Percentiles rank a stretch among this genome's conserved stretches.
Evolutionary conservation across 169 alveolate species (phyloP).

Genomic region (Eimeria acervulina): DNA sequence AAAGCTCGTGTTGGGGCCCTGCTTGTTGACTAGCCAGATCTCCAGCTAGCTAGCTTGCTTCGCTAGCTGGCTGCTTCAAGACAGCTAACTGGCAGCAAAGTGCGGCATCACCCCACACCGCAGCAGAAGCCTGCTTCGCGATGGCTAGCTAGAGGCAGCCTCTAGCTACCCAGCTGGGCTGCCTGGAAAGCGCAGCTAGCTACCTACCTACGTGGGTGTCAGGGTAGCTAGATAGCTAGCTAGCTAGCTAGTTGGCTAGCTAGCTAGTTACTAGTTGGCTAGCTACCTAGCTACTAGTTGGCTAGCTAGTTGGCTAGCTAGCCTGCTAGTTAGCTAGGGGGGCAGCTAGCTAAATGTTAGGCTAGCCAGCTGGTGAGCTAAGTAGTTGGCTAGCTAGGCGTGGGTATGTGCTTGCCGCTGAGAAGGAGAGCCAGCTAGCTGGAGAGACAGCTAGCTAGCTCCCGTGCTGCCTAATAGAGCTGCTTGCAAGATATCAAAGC

Average conservation of each 20-base stretch:
- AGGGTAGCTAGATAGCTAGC: not conserved
- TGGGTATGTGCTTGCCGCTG: not conserved
- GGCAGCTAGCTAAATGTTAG: no score
- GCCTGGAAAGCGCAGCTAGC: not conserved
- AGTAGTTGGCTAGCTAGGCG: no score
- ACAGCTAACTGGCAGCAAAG: not conserved
- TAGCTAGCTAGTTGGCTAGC: not conserved
- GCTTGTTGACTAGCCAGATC: not conserved
- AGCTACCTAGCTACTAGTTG: not conserved
- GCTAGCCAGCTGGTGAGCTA: not conserved
- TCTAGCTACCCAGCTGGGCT: not conserved
- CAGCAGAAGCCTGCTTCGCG: not conserved
- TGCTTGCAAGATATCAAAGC: conserved; percentile 6
- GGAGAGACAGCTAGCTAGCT: not conserved
- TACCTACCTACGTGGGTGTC: not conserved
- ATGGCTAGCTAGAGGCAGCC: not conserved
- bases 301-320: not conserved
- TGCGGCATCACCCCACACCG: not conserved
- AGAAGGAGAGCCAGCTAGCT: not conserved
- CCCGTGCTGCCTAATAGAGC: conserved; percentile 14
- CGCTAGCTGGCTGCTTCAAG: not conserved
- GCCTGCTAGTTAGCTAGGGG: not conserved
- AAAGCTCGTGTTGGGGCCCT: not conserved
- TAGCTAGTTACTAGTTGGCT: no score
- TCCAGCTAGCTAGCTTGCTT: conserved; percentile 1